Percentiles rank a stretch among this genome's conserved stretches.
Conservation (phyloP, 1,284 basidiomycete genomes). For the Crucibulum cyathiforme region DNA sequence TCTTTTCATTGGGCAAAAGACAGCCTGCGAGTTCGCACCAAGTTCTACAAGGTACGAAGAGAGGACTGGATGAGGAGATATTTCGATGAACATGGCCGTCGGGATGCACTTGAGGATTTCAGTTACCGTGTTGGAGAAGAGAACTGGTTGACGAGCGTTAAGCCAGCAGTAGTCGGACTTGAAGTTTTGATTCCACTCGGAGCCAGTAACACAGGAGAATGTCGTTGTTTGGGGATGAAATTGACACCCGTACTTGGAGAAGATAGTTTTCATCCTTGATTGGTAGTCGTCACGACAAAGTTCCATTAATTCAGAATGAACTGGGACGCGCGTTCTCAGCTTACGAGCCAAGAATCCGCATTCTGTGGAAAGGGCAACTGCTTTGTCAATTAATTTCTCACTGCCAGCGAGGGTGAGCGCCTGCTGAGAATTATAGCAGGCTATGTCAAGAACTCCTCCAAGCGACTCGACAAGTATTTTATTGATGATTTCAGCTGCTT, state of each 20-base stretch:
- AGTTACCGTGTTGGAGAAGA: constrained; percentile 30
- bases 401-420: constrained; percentile 44
- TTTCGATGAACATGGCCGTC: constrained; percentile 34
- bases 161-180: constrained; percentile 42
- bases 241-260: constrained; percentile 17
- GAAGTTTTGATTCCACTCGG: constrained; percentile 2
- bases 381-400: constrained; percentile 29
- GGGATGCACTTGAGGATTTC: constrained; percentile 17
- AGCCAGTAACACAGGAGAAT: neutral
- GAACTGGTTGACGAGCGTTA: constrained; percentile 37
- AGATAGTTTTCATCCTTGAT: constrained; percentile 25
- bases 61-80: constrained; percentile 44
- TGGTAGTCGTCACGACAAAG: constrained; percentile 29
- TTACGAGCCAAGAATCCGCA: constrained; percentile 37
- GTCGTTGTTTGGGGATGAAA: neutral
- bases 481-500: constrained; percentile 11
- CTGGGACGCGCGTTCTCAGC: constrained; percentile 39
- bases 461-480: constrained; percentile 5
- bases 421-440: constrained; percentile 43
- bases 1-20: neutral
- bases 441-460: constrained; percentile 35
- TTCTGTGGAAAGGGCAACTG: constrained; percentile 27
- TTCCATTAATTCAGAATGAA: constrained; percentile 30
- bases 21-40: neutral
- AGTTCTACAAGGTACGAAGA: constrained; percentile 31